A percentile compares a stretch with the other conserved stretches of the same genome.
Evolutionary conservation across 2,329 filamentous ascomycete species (phyloP).

Genomic region (Mycosphaerelloides madeirae): DNA sequence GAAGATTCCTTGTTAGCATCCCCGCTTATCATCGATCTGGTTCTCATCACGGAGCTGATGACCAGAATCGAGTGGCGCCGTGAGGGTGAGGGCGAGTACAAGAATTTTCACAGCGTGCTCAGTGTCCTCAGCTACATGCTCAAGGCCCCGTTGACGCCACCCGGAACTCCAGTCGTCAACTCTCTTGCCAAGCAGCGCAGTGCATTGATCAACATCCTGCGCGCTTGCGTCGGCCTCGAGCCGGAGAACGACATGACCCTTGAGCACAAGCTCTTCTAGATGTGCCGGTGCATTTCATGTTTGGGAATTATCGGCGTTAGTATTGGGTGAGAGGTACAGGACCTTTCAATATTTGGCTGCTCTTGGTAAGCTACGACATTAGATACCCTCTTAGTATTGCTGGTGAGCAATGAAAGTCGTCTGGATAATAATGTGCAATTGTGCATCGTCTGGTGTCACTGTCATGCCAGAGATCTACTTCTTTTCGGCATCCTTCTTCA

Average conservation of each 20-base stretch:
- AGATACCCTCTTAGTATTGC: no score
- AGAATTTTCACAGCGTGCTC: slow-evolving; percentile 93
- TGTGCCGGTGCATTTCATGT: no score
- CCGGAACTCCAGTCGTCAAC: slow-evolving; percentile 93
- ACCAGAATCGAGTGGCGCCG: slow-evolving; percentile 88
- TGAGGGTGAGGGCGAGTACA: slow-evolving; percentile 63
- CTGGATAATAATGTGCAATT: no score
- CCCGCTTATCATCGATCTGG: slow-evolving; percentile 93
- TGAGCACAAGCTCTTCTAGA: slow-evolving; percentile 86
- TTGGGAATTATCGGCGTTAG: no score
- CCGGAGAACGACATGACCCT: slow-evolving; percentile 98
- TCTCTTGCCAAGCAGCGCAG: slow-evolving; percentile 92
- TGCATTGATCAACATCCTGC: slow-evolving; percentile 96
- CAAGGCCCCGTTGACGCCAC: slow-evolving; percentile 86
- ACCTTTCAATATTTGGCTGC: no score
- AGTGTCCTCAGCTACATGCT: slow-evolving; percentile 99
- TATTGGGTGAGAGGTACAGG: no score
- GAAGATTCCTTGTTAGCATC: slow-evolving; percentile 96
- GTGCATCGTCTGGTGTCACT: no score
- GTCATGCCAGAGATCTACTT: no score
- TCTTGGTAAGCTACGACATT: no score
- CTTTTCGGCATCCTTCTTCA: slow-evolving; percentile 62
- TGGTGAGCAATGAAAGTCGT: no score
- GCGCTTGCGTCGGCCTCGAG: slow-evolving; percentile 91
- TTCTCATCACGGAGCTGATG: slow-evolving; percentile 94